Evolutionary conservation across 495 filamentous ascomycete species (phyloP).

Genomic region (Margaritispora aquatica): DNA sequence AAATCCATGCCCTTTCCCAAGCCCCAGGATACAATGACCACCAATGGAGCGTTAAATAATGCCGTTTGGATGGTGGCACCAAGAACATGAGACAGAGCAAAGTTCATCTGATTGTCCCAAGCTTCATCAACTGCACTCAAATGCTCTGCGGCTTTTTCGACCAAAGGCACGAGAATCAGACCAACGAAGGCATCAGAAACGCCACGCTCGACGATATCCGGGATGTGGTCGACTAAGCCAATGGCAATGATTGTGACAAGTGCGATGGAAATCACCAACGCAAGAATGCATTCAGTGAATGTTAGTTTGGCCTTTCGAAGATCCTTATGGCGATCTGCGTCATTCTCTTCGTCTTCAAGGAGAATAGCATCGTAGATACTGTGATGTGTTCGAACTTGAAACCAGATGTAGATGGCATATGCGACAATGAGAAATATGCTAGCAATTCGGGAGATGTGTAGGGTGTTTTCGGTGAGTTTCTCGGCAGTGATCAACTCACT

Average conservation of each 20-base stretch:
- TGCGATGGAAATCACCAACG: constrained; percentile 57
- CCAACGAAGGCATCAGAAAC: constrained; percentile 79
- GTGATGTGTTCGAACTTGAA: constrained; percentile 80
- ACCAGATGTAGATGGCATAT: constrained; percentile 73
- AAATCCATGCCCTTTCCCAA: constrained; percentile 63
- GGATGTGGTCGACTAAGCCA: constrained; percentile 76
- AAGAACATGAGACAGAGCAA: constrained; percentile 84
- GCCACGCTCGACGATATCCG: constrained; percentile 54
- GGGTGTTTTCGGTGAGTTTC: constrained; percentile 40
- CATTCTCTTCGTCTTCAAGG: constrained; percentile 60
- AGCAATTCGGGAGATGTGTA: constrained; percentile 68
- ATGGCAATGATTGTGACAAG: constrained; percentile 77
- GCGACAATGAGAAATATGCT: constrained; percentile 73
- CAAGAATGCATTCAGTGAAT: constrained; percentile 63
- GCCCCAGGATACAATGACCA: constrained; percentile 84
- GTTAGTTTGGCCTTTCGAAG: constrained; percentile 64
- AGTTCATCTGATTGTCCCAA: constrained; percentile 83
- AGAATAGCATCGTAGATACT: constrained; percentile 67
- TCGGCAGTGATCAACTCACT: constrained; percentile 25
- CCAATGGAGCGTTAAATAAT: constrained; percentile 78
- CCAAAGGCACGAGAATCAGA: constrained; percentile 71
- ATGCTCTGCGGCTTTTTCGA: constrained; percentile 90
- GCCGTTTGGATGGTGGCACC: constrained; percentile 87
- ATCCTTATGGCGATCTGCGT: constrained; percentile 63
- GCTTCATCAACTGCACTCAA: constrained; percentile 88